Percentiles rank a stretch among this genome's conserved stretches.
Evolutionary conservation across 2,329 filamentous ascomycete species (phyloP).

Genomic region (Aspergillus costaricaensis): DNA sequence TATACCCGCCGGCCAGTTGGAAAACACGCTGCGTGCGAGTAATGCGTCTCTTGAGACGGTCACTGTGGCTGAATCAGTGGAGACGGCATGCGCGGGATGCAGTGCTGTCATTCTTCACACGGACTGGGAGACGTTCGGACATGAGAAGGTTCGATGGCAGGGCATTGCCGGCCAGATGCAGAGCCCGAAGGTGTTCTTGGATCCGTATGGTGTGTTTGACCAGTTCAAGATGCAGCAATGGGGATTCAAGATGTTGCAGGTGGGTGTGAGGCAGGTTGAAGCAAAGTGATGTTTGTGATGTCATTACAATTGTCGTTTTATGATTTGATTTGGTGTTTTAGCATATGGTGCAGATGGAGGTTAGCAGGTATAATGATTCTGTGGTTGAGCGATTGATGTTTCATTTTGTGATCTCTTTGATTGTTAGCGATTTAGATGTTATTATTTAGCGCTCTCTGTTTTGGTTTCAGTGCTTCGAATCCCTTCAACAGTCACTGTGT

Average conservation of each 20-base stretch:
- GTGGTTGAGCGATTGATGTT: too few species aligned
- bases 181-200: constrained; percentile 12
- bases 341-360: too few species aligned
- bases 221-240: constrained; percentile 17
- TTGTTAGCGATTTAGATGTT: too few species aligned
- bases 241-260: constrained; percentile 18
- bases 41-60: constrained; percentile 10
- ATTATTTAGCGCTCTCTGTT: too few species aligned
- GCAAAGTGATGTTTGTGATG: not conserved
- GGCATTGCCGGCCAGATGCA: constrained; percentile 13
- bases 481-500: too few species aligned
- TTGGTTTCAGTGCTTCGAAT: too few species aligned
- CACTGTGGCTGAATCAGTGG: constrained; percentile 9
- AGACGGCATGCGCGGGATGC: constrained; percentile 15
- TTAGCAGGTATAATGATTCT: too few species aligned
- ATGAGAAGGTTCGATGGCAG: constrained; percentile 14
- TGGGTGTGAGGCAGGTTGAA: constrained; percentile 8
- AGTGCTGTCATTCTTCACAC: constrained; percentile 15
- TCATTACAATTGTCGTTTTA: not conserved
- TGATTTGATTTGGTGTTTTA: too few species aligned
- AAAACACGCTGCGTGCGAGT: not conserved
- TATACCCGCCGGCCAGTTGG: constrained; percentile 1
- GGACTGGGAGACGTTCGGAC: constrained; percentile 10
- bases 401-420: too few species aligned
- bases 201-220: constrained; percentile 13